Evolutionary conservation across 2,329 filamentous ascomycete genomes (phyloP).

Genomic region (Stachybotrys chlorohalonatus): DNA sequence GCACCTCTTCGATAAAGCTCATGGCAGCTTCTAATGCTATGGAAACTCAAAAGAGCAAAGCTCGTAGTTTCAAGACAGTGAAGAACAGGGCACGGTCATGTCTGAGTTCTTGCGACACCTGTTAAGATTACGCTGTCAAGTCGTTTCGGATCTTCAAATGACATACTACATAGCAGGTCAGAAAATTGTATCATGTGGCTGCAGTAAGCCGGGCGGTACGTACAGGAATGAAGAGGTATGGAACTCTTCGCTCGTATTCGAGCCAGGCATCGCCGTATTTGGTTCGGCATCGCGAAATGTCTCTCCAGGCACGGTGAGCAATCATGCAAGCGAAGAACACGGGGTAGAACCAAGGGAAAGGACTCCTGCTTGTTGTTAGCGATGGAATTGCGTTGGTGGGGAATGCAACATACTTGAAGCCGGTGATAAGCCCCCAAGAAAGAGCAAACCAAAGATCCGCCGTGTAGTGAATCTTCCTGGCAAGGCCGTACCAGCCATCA

Average conservation of each 20-base stretch:
- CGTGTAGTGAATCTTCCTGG: conserved; percentile 53
- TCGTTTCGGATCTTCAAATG: conserved; percentile 19
- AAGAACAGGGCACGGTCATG: too few species aligned
- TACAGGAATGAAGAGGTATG: conserved; percentile 75
- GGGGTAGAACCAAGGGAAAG: conserved; percentile 88
- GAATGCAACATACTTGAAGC: conserved; percentile 27
- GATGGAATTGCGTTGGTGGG: background rate
- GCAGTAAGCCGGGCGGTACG: conserved; percentile 10
- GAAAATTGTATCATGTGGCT: background rate
- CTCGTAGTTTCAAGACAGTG: too few species aligned
- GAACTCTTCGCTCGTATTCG: conserved; percentile 70
- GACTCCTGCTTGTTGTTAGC: conserved; percentile 35
- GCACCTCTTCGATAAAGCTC: too few species aligned
- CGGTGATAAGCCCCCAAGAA: conserved; percentile 42
- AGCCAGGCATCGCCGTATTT: conserved; percentile 79
- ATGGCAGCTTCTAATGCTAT: too few species aligned
- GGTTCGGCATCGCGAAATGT: conserved; percentile 66
- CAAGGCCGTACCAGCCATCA: conserved; percentile 75
- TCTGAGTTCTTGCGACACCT: too few species aligned
- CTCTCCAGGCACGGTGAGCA: conserved; percentile 64
- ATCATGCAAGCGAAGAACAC: conserved; percentile 80
- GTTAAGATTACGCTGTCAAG: too few species aligned
- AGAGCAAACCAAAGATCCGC: conserved; percentile 40
- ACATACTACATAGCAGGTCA: conserved; percentile 26
- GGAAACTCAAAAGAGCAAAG: too few species aligned